These are phyloP conservation scores for Quercus gilva DNA, from an alignment of 306 rosid genomes.

Conservation along the genomic window DNA sequence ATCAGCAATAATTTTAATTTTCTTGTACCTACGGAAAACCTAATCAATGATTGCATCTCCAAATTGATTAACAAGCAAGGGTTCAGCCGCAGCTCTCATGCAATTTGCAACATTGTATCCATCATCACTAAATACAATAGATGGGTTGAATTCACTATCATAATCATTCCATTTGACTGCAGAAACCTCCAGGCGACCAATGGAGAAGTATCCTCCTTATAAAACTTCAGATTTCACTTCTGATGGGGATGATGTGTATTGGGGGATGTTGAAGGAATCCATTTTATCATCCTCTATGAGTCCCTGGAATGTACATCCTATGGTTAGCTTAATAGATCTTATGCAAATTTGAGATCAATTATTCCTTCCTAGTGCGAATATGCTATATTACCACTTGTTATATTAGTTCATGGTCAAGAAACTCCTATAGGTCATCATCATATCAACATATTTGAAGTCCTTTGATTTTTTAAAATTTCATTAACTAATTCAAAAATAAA, in stretches of 20 bases:
- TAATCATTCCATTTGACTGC: constrained; percentile 35
- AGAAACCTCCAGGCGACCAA: constrained; percentile 23
- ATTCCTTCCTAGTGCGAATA: too few species aligned
- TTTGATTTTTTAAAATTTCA: too few species aligned
- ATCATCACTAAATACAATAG: neutral
- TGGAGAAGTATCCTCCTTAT: constrained; percentile 50
- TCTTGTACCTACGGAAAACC: constrained; percentile 27
- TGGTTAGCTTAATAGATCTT: neutral
- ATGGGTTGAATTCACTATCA: constrained; percentile 4
- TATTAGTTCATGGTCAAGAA: too few species aligned
- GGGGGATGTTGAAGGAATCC: constrained; percentile 53
- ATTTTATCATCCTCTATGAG: constrained; percentile 42
- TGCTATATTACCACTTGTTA: too few species aligned
- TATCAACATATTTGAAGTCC: too few species aligned
- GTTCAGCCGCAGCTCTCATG: constrained; percentile 54
- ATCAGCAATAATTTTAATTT: constrained; percentile 18
- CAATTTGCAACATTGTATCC: constrained; percentile 34
- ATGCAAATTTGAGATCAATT: neutral
- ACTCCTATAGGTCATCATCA: too few species aligned
- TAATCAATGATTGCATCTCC: constrained; percentile 46
- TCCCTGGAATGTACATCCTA: constrained; percentile 25
- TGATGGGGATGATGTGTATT: constrained; percentile 42
- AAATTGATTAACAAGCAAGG: constrained; percentile 41
- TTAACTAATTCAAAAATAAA: too few species aligned
- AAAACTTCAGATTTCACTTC: constrained; percentile 40